These are phyloP conservation scores for Candida dendrica DNA, from an alignment of 805 yeast genomes.

Conservation along the genomic window DNA sequence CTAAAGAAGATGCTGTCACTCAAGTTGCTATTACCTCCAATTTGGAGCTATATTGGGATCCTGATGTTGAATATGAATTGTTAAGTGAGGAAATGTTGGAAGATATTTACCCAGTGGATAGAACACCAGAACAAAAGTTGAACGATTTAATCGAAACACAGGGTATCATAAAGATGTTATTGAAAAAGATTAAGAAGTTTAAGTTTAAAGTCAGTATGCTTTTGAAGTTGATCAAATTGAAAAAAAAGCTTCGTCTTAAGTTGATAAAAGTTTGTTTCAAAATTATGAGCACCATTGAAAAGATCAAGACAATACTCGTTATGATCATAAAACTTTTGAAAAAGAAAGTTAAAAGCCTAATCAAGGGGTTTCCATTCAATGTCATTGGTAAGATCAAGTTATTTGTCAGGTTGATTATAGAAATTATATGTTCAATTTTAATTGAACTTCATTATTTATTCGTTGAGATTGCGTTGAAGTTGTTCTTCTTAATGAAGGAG, in stretches of 20 bases:
- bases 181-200: constrained; percentile 4
- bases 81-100: not conserved
- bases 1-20: not conserved
- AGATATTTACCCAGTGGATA: not conserved
- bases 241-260: constrained; percentile 8
- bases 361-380: constrained; percentile 14
- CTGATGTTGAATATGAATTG: constrained; percentile 1
- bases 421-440: constrained; percentile 10
- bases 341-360: constrained; percentile 9
- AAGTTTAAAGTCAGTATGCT: constrained; percentile 10
- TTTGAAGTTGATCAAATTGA: constrained; percentile 15
- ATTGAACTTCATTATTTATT: constrained; percentile 9
- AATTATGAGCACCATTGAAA: constrained; percentile 15
- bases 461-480: constrained; percentile 10
- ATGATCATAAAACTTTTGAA: constrained; percentile 10
- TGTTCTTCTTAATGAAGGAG: constrained; percentile 7
- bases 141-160: not conserved
- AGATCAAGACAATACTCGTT: constrained; percentile 10
- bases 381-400: constrained; percentile 13
- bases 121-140: not conserved
- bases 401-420: constrained; percentile 9
- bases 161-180: constrained; percentile 9
- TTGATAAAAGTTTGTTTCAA: constrained; percentile 10
- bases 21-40: not conserved
- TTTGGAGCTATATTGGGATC: not conserved